Evolutionary conservation across 345 rosid genomes (phyloP).

Genomic region (Erodium maritimum): DNA sequence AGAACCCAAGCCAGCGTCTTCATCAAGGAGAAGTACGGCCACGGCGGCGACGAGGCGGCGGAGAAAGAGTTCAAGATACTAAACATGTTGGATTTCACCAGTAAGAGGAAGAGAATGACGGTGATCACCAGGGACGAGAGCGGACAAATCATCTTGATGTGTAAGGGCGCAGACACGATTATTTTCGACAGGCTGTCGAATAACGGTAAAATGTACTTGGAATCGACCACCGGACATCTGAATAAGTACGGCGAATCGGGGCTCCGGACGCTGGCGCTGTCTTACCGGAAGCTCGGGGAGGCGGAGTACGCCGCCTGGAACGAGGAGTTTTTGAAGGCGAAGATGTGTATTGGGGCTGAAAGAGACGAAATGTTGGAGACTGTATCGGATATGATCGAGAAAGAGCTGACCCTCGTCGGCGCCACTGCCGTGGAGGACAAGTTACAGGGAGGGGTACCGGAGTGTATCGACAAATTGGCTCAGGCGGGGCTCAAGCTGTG

Average conservation of each 20-base stretch:
- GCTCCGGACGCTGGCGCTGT: slow-evolving; percentile 10
- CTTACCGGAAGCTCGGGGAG: slow-evolving; percentile 5
- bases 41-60: not conserved
- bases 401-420: slow-evolving; percentile 7
- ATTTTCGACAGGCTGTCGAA: slow-evolving; percentile 7
- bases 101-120: not conserved
- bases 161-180: slow-evolving; percentile 1
- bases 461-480: slow-evolving; percentile 9
- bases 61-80: not conserved
- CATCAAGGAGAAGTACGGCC: not conserved
- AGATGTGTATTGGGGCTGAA: slow-evolving; percentile 4
- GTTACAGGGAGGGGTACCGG: slow-evolving; percentile 15
- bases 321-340: slow-evolving; percentile 9
- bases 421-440: slow-evolving; percentile 17
- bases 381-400: slow-evolving; percentile 11
- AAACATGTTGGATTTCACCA: not conserved
- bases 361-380: slow-evolving; percentile 8
- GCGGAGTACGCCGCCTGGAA: slow-evolving; percentile 8
- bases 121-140: not conserved
- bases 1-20: slow-evolving; percentile 1
- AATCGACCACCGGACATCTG: slow-evolving; percentile 4
- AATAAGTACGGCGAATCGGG: slow-evolving; percentile 6
- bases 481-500: slow-evolving; percentile 13
- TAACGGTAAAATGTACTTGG: slow-evolving; percentile 1
- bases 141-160: not conserved